These are phyloP conservation scores for Sphagnum magellanicum DNA, from an alignment of 228 moss, liverwort and hornwort species.

Conservation along the genomic window DNA sequence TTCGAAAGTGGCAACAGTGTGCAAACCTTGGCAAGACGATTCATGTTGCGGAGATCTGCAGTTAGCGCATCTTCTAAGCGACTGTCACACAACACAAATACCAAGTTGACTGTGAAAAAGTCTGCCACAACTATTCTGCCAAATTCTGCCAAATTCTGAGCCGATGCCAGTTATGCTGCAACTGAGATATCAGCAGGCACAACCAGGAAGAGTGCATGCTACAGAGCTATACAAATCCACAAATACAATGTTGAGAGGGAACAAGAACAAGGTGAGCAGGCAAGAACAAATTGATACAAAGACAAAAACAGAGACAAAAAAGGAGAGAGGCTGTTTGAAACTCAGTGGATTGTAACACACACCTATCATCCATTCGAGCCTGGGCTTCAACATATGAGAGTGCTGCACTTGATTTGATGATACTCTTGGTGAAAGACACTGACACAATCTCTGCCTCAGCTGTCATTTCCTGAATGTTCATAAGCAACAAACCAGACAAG, in stretches of 20 bases:
- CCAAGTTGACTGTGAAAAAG: background rate
- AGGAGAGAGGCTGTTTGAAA: background rate
- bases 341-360: background rate
- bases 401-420: conserved; percentile 93
- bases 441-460: conserved; percentile 81
- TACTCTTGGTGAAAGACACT: conserved; percentile 81
- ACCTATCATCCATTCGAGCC: conserved; percentile 99
- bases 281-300: no score
- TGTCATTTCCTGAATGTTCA: conserved; percentile 66
- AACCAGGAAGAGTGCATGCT: no score
- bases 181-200: no score
- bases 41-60: conserved; percentile 88
- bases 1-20: background rate
- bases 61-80: conserved; percentile 86
- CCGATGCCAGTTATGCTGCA: no score
- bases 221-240: no score
- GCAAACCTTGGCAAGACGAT: conserved; percentile 80
- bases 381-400: conserved; percentile 96
- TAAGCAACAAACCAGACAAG: background rate
- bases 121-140: no score
- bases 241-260: background rate
- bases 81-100: conserved; percentile 34
- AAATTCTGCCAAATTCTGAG: no score
- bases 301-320: background rate
- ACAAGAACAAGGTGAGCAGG: background rate